Conservation (phyloP, 768 basidiomycete species). For the Crucibulum laeve region DNA sequence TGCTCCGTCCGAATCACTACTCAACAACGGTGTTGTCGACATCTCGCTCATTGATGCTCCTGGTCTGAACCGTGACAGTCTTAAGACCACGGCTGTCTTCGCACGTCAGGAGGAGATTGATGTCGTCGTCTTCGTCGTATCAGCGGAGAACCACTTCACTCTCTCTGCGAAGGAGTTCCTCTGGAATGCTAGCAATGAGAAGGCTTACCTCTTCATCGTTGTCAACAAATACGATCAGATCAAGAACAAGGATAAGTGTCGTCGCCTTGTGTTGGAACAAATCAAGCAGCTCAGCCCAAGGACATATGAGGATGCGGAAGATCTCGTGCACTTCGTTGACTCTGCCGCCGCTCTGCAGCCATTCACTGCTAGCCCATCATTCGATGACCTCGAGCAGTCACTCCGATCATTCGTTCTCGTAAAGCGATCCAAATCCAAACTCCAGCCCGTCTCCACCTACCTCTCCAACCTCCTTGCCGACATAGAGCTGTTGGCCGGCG, state of each 20-base stretch:
- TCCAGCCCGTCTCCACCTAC: constrained; percentile 90
- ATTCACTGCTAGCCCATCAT: constrained; percentile 63
- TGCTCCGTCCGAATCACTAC: constrained; percentile 73
- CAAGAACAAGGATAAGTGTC: constrained; percentile 91
- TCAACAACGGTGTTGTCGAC: constrained; percentile 94
- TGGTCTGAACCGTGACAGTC: constrained; percentile 91
- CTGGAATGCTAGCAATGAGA: constrained; percentile 89
- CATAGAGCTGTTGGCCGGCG: constrained; percentile 78
- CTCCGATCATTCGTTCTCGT: constrained; percentile 92
- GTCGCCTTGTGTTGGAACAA: constrained; percentile 84
- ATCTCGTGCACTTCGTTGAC: constrained; percentile 98
- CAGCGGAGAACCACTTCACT: constrained; percentile 98
- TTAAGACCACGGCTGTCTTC: constrained; percentile 94
- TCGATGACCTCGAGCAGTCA: constrained; percentile 85
- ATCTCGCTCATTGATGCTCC: constrained; percentile 99
- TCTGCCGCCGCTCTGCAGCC: constrained; percentile 71
- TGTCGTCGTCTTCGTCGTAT: constrained; percentile 96
- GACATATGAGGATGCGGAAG: constrained; percentile 86
- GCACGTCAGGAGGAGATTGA: constrained; percentile 97
- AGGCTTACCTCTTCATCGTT: constrained; percentile 96
- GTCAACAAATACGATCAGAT: constrained; percentile 98
- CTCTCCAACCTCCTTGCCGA: constrained; percentile 87
- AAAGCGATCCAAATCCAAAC: constrained; percentile 95
- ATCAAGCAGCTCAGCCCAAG: constrained; percentile 90
- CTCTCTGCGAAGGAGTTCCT: constrained; percentile 94